These are phyloP conservation scores for Penicillium silybi DNA, from an alignment of 495 filamentous ascomycete genomes.

Conservation along the genomic window DNA sequence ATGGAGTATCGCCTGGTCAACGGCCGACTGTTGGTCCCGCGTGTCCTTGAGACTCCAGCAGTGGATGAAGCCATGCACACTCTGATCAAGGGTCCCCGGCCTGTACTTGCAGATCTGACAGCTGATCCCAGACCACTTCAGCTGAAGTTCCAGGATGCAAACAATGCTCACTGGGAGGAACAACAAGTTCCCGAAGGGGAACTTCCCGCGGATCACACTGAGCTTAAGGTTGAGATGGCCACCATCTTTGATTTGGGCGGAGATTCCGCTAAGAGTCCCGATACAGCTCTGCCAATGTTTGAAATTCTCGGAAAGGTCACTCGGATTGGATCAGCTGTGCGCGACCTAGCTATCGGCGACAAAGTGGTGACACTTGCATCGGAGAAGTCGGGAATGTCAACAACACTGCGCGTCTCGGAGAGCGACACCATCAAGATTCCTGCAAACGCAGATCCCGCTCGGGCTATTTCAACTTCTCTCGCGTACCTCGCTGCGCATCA, in stretches of 20 bases:
- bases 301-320: constrained; percentile 15
- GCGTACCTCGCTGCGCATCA: constrained; percentile 17
- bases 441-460: constrained; percentile 2
- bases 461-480: constrained; percentile 15
- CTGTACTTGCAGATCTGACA: constrained; percentile 5
- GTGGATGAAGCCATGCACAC: constrained; percentile 23
- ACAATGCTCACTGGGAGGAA: constrained; percentile 15
- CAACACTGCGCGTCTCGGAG: constrained; percentile 10
- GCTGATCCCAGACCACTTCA: constrained; percentile 10
- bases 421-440: constrained; percentile 15
- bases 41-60: constrained; percentile 10
- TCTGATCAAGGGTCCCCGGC: constrained; percentile 16
- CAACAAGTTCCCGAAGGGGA: neutral
- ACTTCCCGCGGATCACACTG: constrained; percentile 10
- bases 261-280: constrained; percentile 5
- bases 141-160: constrained; percentile 8
- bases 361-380: constrained; percentile 13
- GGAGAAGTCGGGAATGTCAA: constrained; percentile 5
- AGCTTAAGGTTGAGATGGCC: constrained; percentile 17
- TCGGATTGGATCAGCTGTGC: constrained; percentile 13
- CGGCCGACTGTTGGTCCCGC: constrained; percentile 17
- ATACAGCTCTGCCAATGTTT: constrained; percentile 12
- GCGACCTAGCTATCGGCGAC: constrained; percentile 14
- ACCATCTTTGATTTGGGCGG: constrained; percentile 11
- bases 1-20: constrained; percentile 16